Base-by-base conservation (phyloP, 2,329 filamentous ascomycete species). In the Fusarium sororula region DNA sequence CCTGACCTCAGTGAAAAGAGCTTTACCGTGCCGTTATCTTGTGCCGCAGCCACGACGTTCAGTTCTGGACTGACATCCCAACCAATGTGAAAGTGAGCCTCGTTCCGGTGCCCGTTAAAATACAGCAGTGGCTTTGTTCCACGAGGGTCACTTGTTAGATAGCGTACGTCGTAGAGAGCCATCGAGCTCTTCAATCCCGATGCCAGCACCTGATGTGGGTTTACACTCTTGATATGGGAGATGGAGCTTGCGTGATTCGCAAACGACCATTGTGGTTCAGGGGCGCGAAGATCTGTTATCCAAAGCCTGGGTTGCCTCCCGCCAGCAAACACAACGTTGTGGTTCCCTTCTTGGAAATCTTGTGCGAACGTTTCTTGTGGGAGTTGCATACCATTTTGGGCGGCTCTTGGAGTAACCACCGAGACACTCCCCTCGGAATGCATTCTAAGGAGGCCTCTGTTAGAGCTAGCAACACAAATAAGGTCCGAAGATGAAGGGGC, bases 121-220 rank as follows among this genome's bases (percentile, higher is more conserved):
- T 60, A 60, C 14, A 91, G 77, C 5, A 89, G 75, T 0, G 89
- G 84, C 10, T 55, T 69, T 1, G 80, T 76, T 11, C 75, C 70
- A 58, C 77, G 75, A 4, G 73, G 50, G 10, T 66, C 67, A 44
- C 59, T 44, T 47, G 50, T 63, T 28, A 75, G 58, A 72, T 84
- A 89, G 4, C 90, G 88, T 38, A 88, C 69, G 70, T 92, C 90
- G 75, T 90, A 92, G 10, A 91, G 80, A 3, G 83, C 83, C 82
- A 92, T 87, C 60, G 77, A 82, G 76, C 83, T 84, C 38, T 80
- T 75, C 5, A 90, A 80, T 3, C 89, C 89, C 0, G 88, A 85
- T 7, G 87, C 86, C 5, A 92, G 81, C 26, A 91, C 81, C 50
- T 87, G 85, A 73, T 89, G 80, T 13, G 81, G 79, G 55, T 85